A percentile compares a stretch with the other conserved stretches of the same genome.
phyloP scores from a whole-genome alignment of 495 filamentous ascomycete genomes.

The Penicillium atrosanguineum region DNA sequence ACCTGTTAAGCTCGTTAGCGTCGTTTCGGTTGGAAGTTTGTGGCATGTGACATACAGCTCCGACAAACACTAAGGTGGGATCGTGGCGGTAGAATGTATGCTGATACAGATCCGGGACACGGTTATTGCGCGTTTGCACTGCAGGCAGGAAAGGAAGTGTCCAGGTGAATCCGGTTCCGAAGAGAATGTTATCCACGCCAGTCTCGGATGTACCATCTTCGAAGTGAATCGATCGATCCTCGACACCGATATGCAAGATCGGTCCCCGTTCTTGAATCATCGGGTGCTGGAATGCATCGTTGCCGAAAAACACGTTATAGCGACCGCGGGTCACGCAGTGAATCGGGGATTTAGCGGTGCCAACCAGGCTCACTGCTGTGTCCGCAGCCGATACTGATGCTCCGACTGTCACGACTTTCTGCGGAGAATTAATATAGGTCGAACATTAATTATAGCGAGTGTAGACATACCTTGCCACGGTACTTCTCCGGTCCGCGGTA shows the following conservation, averaged over 20 bases:
- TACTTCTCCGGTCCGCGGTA: constrained; percentile 39
- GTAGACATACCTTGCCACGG: constrained; percentile 30
- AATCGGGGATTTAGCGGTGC: constrained; percentile 33
- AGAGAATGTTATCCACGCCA: constrained; percentile 54
- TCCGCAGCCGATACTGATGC: constrained; percentile 46
- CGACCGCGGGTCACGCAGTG: constrained; percentile 38
- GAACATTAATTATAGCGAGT: not conserved
- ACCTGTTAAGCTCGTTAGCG: constrained; percentile 41
- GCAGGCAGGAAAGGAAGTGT: constrained; percentile 53
- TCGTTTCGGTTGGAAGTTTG: not conserved
- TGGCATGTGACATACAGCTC: constrained; percentile 38
- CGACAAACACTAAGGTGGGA: constrained; percentile 36
- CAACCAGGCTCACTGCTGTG: constrained; percentile 35
- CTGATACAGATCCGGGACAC: constrained; percentile 54
- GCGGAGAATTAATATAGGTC: constrained; percentile 7
- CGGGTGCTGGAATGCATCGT: constrained; percentile 50
- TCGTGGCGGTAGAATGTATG: constrained; percentile 51
- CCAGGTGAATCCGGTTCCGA: constrained; percentile 58
- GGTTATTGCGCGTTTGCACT: constrained; percentile 49
- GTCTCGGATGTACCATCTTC: constrained; percentile 47
- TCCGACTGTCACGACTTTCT: constrained; percentile 43
- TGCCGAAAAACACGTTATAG: constrained; percentile 52
- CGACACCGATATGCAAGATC: constrained; percentile 43
- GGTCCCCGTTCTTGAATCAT: constrained; percentile 42
- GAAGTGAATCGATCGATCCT: constrained; percentile 42